Evolutionary conservation across 208 protist species (phyloP).

Genomic region (Entamoeba moshkovskii): DNA sequence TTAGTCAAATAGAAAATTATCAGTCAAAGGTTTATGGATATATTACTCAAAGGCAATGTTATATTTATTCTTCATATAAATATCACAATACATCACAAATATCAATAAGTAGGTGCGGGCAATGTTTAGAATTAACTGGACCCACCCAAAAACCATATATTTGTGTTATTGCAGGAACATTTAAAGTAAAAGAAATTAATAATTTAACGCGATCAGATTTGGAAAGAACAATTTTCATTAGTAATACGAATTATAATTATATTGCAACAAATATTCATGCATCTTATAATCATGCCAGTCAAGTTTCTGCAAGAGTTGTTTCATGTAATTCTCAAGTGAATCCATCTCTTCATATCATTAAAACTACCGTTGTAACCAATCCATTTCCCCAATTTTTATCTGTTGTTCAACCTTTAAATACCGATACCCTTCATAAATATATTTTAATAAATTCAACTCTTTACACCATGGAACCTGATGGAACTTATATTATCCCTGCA

Average conservation of each 20-base stretch:
- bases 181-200: not conserved
- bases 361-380: not conserved
- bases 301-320: not conserved
- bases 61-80: not conserved
- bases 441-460: not conserved
- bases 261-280: not conserved
- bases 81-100: not conserved
- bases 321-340: not conserved
- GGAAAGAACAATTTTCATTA: not conserved
- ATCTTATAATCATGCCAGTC: not conserved
- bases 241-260: not conserved
- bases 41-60: not conserved
- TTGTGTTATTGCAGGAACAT: not conserved
- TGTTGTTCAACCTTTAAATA: not conserved
- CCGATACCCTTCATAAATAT: not conserved
- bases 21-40: not conserved
- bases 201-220: not conserved
- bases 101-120: not conserved
- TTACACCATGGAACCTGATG: not conserved
- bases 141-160: not conserved
- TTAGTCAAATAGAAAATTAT: not conserved
- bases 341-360: not conserved
- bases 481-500: not conserved
- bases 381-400: not conserved
- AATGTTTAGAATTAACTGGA: not conserved